Percentiles rank a stretch among this genome's conserved stretches.
Conservation (phyloP, 148 eudicot species). For the Simmondsia chinensis region DNA sequence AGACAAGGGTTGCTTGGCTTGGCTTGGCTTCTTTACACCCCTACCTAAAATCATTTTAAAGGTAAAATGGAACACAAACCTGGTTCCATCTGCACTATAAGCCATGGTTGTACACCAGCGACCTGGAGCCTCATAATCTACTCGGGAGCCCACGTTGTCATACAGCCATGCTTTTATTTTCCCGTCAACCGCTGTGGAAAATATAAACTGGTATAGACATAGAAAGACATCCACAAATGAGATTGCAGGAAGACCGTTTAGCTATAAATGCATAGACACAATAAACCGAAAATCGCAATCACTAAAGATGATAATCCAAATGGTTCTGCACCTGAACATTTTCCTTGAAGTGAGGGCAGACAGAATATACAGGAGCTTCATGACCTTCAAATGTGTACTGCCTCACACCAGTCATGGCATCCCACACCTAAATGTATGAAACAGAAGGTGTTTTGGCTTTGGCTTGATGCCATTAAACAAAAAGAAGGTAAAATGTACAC, state of each 20-base stretch:
- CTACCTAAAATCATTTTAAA: too few relatives aligned
- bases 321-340: conserved; percentile 44
- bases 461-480: not conserved
- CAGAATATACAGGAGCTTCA: conserved; percentile 83
- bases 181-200: conserved; percentile 85
- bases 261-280: not conserved
- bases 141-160: conserved; percentile 80
- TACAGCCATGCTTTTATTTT: conserved; percentile 91
- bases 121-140: conserved; percentile 87
- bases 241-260: too few relatives aligned
- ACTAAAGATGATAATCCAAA: not conserved
- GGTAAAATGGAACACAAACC: conserved; percentile 39
- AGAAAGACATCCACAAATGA: conserved; percentile 12
- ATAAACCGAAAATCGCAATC: not conserved
- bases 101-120: conserved; percentile 87
- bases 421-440: conserved; percentile 62
- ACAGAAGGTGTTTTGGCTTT: not conserved
- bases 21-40: too few relatives aligned
- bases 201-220: conserved; percentile 53
- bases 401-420: conserved; percentile 59
- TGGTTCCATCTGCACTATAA: conserved; percentile 83
- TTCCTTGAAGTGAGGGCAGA: conserved; percentile 79
- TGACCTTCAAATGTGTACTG: conserved; percentile 83
- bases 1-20: too few relatives aligned
- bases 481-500: not conserved